These are phyloP conservation scores for Cairneyella variabilis DNA, from an alignment of 495 filamentous ascomycete genomes.

Conservation along the genomic window DNA sequence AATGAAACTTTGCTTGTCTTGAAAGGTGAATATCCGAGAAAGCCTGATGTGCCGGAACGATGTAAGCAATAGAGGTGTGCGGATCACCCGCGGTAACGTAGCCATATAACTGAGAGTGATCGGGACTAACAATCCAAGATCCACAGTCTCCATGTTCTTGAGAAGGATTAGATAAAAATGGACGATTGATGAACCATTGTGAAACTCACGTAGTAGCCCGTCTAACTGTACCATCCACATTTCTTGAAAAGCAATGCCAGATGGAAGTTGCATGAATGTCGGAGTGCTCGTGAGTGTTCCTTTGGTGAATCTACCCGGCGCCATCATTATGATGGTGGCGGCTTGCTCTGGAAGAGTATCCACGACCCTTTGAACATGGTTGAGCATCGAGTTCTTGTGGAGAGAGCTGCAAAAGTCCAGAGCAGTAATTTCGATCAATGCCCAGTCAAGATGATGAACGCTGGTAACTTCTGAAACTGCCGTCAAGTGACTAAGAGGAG, in stretches of 20 bases:
- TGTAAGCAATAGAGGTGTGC: constrained; percentile 23
- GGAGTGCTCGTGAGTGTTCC: neutral
- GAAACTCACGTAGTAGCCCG: neutral
- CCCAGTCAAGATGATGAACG: neutral
- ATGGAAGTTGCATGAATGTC: neutral
- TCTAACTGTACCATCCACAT: neutral
- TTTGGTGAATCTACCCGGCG: neutral
- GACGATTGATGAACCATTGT: neutral
- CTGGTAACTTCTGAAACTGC: too few species aligned
- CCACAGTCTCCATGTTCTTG: constrained; percentile 26
- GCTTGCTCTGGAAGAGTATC: neutral
- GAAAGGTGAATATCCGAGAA: neutral
- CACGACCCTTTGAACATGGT: neutral
- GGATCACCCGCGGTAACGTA: constrained; percentile 25
- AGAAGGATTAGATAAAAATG: neutral
- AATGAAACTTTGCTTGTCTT: too few species aligned
- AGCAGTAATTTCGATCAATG: neutral
- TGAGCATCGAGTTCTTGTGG: too few species aligned
- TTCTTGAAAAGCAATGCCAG: neutral
- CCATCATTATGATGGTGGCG: neutral
- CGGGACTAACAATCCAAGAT: constrained; percentile 23
- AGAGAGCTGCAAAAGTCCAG: too few species aligned
- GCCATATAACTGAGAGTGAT: constrained; percentile 23
- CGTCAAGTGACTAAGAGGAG: too few species aligned
- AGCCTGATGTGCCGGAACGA: constrained; percentile 17